phyloP scores from a whole-genome alignment of 208 protist genomes.

The Blastocrithidia nonstop region DNA sequence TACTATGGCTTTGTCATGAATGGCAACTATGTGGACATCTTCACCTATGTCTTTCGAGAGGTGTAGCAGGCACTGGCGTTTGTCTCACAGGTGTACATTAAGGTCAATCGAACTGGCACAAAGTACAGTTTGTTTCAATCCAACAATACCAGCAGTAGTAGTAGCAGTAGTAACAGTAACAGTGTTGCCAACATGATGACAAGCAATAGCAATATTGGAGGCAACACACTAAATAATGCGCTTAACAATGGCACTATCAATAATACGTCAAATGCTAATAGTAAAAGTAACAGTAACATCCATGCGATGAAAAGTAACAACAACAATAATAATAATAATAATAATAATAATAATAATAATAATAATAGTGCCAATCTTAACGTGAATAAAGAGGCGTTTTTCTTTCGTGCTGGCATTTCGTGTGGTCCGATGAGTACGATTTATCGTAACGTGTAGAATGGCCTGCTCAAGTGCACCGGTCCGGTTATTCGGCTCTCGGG shows the following conservation, averaged over 20 bases:
- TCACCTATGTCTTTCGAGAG: conserved; percentile 71
- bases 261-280: no score
- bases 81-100: conserved; percentile 52
- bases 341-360: not conserved
- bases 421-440: conserved; percentile 42
- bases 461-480: conserved; percentile 48
- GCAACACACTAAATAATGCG: not conserved
- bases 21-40: conserved; percentile 59
- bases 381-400: conserved; percentile 45
- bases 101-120: conserved; percentile 48
- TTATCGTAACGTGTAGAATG: conserved; percentile 32
- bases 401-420: conserved; percentile 53
- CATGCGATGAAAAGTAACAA: no score
- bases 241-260: no score
- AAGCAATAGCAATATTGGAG: not conserved
- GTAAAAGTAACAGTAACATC: no score
- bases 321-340: not conserved
- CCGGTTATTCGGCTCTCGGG: conserved; percentile 49
- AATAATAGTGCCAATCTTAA: no score
- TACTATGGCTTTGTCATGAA: conserved; percentile 71
- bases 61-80: conserved; percentile 66
- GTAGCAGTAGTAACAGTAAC: no score
- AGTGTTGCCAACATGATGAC: no score
- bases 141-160: conserved; percentile 12
- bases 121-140: no score